Percentiles rank a stretch among this genome's conserved stretches.
These are phyloP conservation scores for Kuraishia capsulata DNA, from an alignment of 805 yeast species.

Conservation along the genomic window DNA sequence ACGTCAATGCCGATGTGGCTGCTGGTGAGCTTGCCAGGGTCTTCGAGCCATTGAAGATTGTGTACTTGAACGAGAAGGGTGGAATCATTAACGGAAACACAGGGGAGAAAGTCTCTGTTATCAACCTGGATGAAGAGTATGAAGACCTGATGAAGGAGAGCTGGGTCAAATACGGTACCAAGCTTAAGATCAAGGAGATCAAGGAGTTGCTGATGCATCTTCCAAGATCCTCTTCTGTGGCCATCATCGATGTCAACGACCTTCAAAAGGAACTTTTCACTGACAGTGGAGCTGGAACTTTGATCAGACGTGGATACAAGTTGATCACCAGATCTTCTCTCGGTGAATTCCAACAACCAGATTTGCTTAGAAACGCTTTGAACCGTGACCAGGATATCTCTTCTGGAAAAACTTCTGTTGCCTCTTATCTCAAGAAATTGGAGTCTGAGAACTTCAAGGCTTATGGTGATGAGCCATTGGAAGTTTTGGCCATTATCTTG, in stretches of 20 bases:
- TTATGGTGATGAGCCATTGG: conserved; percentile 93
- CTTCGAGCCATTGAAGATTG: conserved; percentile 94
- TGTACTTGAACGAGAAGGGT: conserved; percentile 94
- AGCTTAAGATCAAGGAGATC: conserved; percentile 92
- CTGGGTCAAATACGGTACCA: conserved; percentile 99
- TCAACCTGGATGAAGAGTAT: conserved; percentile 94
- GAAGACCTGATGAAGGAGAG: conserved; percentile 84
- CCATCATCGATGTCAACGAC: conserved; percentile 91
- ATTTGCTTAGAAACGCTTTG: conserved; percentile 66
- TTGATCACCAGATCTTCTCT: conserved; percentile 63
- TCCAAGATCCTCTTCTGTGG: conserved; percentile 96
- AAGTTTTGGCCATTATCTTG: conserved; percentile 81
- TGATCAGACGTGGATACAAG: conserved; percentile 95
- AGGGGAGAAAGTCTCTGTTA: conserved; percentile 80
- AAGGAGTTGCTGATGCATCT: conserved; percentile 87
- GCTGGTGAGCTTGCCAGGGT: conserved; percentile 97
- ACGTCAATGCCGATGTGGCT: conserved; percentile 98
- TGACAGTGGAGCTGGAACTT: conserved; percentile 98
- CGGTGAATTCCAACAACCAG: conserved; percentile 64
- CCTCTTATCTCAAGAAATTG: conserved; percentile 69
- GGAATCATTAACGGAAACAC: conserved; percentile 91
- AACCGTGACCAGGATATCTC: conserved; percentile 68
- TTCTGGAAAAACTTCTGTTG: conserved; percentile 64
- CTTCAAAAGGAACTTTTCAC: conserved; percentile 96
- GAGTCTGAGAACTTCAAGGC: conserved; percentile 58